These are phyloP conservation scores for Trichomonas vaginalis DNA, from an alignment of 208 protist genomes.

Conservation along the genomic window DNA sequence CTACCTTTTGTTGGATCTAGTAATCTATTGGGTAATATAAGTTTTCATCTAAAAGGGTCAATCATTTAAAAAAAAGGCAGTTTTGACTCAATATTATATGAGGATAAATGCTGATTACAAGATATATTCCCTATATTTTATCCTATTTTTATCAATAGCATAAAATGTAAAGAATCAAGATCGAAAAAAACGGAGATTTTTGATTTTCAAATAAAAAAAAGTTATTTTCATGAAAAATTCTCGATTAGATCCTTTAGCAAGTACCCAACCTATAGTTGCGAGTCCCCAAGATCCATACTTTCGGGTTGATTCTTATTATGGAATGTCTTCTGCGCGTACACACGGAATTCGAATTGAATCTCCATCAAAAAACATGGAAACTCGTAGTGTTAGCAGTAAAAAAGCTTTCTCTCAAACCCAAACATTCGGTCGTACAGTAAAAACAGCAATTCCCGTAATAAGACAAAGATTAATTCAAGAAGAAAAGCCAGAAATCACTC, in stretches of 20 bases:
- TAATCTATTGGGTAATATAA: no score
- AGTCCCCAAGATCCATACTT: not conserved
- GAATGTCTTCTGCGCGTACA: not conserved
- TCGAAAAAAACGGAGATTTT: no score
- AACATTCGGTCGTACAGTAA: not conserved
- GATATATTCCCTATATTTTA: no score
- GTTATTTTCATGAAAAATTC: not conserved
- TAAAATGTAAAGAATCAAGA: no score
- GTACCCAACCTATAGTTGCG: not conserved
- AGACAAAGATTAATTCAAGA: not conserved
- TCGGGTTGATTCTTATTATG: not conserved
- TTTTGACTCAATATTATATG: no score
- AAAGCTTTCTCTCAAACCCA: not conserved
- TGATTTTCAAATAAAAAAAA: no score
- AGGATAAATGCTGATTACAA: no score
- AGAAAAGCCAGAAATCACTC: not conserved
- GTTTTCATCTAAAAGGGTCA: no score
- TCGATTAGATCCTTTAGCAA: not conserved
- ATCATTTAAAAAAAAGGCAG: no score
- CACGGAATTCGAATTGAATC: not conserved
- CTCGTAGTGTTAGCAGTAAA: no score
- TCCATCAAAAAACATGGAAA: not conserved
- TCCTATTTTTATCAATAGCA: no score
- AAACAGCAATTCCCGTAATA: not conserved
- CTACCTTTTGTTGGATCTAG: no score